Evolutionary conservation across 106 monocot genomes (phyloP).

Genomic region (Dendrobium officinale): DNA sequence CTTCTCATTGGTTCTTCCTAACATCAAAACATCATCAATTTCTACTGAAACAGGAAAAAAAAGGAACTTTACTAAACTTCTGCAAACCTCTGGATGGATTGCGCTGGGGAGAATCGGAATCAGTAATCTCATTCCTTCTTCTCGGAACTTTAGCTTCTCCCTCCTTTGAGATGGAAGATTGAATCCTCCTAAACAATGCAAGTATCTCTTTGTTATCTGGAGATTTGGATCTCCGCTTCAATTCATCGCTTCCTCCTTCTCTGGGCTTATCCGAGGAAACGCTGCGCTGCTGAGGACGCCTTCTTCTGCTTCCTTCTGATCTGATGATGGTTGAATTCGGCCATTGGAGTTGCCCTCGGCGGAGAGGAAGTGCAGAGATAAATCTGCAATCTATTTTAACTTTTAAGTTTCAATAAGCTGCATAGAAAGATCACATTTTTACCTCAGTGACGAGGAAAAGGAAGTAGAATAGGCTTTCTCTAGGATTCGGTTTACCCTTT

Average conservation of each 20-base stretch:
- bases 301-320: constrained; percentile 38
- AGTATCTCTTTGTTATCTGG: constrained; percentile 42
- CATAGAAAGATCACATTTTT: constrained; percentile 37
- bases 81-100: constrained; percentile 29
- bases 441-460: constrained; percentile 22
- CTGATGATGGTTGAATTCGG: constrained; percentile 13
- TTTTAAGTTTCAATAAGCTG: constrained; percentile 60
- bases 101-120: constrained; percentile 12
- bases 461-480: background rate
- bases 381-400: constrained; percentile 60
- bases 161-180: constrained; percentile 39
- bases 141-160: constrained; percentile 11
- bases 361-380: constrained; percentile 4
- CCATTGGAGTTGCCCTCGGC: background rate
- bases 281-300: constrained; percentile 10
- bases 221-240: constrained; percentile 14
- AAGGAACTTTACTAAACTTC: background rate
- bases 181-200: constrained; percentile 50
- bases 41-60: constrained; percentile 2
- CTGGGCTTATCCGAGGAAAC: constrained; percentile 11
- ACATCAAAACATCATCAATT: too few relatives aligned
- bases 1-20: background rate
- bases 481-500: constrained; percentile 1
- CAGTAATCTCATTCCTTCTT: constrained; percentile 17
- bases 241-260: constrained; percentile 10